Conservation (phyloP, 495 filamentous ascomycete species). For the Talaromyces trachyspermus region DNA sequence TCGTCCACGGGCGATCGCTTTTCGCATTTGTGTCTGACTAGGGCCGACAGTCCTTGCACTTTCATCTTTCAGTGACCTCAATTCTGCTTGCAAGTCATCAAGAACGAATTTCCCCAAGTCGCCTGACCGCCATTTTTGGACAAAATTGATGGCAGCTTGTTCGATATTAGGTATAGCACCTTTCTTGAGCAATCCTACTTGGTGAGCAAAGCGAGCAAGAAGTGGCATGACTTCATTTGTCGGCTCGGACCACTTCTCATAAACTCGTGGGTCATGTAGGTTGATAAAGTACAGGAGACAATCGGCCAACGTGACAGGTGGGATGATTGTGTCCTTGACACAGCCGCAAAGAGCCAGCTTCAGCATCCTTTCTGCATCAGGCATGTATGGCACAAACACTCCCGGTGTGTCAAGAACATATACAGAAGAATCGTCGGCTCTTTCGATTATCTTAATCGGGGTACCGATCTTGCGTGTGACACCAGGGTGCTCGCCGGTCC, state of each 20-base stretch:
- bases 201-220: slow-evolving; percentile 57
- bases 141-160: slow-evolving; percentile 70
- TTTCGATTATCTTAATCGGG: slow-evolving; percentile 71
- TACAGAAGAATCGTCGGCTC: slow-evolving; percentile 42
- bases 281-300: slow-evolving; percentile 87
- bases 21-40: slow-evolving; percentile 2
- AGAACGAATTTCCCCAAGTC: slow-evolving; percentile 69
- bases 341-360: slow-evolving; percentile 84
- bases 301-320: slow-evolving; percentile 69
- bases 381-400: slow-evolving; percentile 89
- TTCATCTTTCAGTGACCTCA: slow-evolving; percentile 19
- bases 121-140: slow-evolving; percentile 78
- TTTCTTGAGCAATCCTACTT: slow-evolving; percentile 69
- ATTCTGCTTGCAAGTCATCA: slow-evolving; percentile 63
- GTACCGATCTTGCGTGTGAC: slow-evolving; percentile 79
- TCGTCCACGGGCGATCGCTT: background rate
- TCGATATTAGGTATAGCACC: slow-evolving; percentile 67
- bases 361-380: slow-evolving; percentile 78
- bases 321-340: slow-evolving; percentile 81
- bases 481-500: slow-evolving; percentile 80
- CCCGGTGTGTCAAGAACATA: slow-evolving; percentile 73
- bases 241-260: slow-evolving; percentile 56
- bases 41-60: background rate
- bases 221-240: slow-evolving; percentile 76
- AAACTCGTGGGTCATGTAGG: slow-evolving; percentile 45